Conservation (phyloP, 2,329 filamentous ascomycete genomes). For the Periglandula ipomoeae region DNA sequence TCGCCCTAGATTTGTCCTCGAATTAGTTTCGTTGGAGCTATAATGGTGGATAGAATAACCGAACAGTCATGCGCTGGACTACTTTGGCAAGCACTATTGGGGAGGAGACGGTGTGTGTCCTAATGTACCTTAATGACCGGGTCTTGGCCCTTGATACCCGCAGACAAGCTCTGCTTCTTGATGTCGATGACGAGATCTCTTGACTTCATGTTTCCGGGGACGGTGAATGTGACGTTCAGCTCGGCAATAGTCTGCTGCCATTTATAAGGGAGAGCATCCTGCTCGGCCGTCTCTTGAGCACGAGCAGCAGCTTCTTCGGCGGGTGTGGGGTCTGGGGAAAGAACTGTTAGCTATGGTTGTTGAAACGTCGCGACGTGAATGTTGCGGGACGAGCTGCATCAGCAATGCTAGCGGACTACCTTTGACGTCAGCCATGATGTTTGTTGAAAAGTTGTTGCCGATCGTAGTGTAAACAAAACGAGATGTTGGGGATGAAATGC, state of each 20-base stretch:
- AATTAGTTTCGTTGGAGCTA: conserved; percentile 5
- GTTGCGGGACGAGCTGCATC: neutral
- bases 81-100: neutral
- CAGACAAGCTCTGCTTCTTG: conserved; percentile 67
- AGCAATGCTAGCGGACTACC: neutral
- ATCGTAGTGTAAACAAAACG: neutral
- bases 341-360: conserved; percentile 1
- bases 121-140: conserved; percentile 66
- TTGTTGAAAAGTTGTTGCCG: neutral
- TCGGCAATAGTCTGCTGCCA: conserved; percentile 93
- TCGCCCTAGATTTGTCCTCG: conserved; percentile 52
- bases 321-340: conserved; percentile 38
- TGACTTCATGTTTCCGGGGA: conserved; percentile 77
- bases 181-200: conserved; percentile 76
- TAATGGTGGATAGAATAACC: neutral
- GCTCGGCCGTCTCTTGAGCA: conserved; percentile 75
- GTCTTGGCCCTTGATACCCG: conserved; percentile 80
- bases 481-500: neutral
- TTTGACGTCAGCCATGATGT: conserved; percentile 5
- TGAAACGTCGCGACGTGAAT: too few species aligned
- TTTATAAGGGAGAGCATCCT: conserved; percentile 88
- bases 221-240: conserved; percentile 66
- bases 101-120: conserved; percentile 26
- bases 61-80: neutral
- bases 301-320: conserved; percentile 49